Percentiles rank a stretch among this genome's conserved stretches.
phyloP scores from a whole-genome alignment of 2,329 filamentous ascomycete species.

The Aspergillus pseudoglaucus region DNA sequence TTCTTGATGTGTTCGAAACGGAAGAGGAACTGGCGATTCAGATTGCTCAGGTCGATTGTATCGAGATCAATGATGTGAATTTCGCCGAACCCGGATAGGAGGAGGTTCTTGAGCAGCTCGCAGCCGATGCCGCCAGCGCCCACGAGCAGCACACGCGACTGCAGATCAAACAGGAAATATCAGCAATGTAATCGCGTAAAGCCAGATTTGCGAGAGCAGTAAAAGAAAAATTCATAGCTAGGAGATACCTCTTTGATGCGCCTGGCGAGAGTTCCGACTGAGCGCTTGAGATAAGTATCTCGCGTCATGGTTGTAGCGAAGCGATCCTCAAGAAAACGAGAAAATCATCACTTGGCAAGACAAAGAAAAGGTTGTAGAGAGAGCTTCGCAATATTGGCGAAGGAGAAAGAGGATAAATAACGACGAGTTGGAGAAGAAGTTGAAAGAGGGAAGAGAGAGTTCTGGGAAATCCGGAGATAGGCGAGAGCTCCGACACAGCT shows the following conservation, averaged over 20 bases:
- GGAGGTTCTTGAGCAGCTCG: conserved; percentile 93
- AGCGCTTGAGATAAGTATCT: conserved; percentile 38
- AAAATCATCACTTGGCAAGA: not conserved
- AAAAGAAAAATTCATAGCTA: not conserved
- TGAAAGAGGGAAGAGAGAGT: conserved; percentile 1
- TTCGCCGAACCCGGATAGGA: conserved; percentile 84
- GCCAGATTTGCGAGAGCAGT: not conserved
- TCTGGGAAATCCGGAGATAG: conserved; percentile 1
- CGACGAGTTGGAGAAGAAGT: conserved; percentile 4
- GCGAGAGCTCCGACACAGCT: not conserved
- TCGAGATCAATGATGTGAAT: conserved; percentile 95
- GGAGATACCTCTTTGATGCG: conserved; percentile 35
- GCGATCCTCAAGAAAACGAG: not conserved
- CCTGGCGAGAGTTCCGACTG: conserved; percentile 35
- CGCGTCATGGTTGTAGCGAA: conserved; percentile 32
- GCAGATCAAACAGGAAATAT: conserved; percentile 11
- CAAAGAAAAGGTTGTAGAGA: not conserved
- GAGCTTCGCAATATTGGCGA: not conserved
- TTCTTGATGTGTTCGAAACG: conserved; percentile 97
- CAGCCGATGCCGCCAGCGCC: conserved; percentile 96
- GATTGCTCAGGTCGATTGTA: conserved; percentile 94
- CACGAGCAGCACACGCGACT: conserved; percentile 87
- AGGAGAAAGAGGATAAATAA: not conserved
- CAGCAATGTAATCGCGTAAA: not conserved
- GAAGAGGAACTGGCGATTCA: conserved; percentile 97